Evolutionary conservation across 805 yeast genomes (phyloP), one percentile per base, ranked within the genome.

Genomic region (Ogataea saltuana): DNA sequence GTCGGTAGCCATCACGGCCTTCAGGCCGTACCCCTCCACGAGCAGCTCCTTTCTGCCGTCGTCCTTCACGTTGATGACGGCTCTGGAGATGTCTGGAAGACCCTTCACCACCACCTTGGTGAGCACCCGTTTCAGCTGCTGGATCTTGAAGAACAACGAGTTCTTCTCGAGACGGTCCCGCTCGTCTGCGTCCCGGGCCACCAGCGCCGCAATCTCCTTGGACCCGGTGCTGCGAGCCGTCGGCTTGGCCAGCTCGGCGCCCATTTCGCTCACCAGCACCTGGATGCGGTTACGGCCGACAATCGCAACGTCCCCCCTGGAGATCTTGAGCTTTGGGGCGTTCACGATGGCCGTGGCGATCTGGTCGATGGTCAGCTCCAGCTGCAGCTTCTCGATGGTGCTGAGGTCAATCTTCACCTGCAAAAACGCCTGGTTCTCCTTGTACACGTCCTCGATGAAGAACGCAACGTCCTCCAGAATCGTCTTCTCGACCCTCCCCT

Each of bases 1-100:
- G 62, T 93, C 98, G 1, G 98, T 91, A 48, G 88, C 81, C 98
- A 93, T 93, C 41, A 93, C 99, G 38, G 88, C 88, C 58, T 89
- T 86, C 53, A 93, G 71, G 25, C 99, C 99, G 61, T 93, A 93
- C 28, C 99, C 99, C 75, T 93, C 99, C 36, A 93, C 98, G 56
- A 93, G 75, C 51, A 93, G 71, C 68, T 93, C 99, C 63, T 88
- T 87, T 63, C 81, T 85, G 54, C 85, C 83, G 61, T 85, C 86
- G 61, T 87, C 93, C 50, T 81, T 77, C 54, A 93, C 90, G 64
- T 91, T 93, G 67, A 93, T 95, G 49, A 93, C 98, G 5, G 99
- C 99, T 63, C 99, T 83, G 18, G 96, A 73, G 49, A 93, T 90
- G 46, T 87, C 90, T 3, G 96, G 78, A 45, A 90, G 72, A 45